phyloP scores from a whole-genome alignment of 2,329 filamentous ascomycete genomes.

The Dactylellina parvicollis region DNA sequence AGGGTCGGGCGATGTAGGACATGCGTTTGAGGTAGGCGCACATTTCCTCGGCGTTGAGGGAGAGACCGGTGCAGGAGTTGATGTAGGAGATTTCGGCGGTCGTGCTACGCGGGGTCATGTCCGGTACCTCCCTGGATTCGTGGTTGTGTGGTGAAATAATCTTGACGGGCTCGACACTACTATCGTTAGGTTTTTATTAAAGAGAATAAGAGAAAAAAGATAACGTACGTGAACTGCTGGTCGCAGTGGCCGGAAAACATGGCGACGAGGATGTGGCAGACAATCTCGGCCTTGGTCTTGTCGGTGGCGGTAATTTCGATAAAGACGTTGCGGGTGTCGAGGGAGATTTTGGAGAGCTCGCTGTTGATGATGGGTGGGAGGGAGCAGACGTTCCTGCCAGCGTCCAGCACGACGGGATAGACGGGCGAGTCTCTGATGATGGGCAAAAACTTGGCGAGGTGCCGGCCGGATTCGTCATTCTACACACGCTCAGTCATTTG shows the following conservation, averaged over 20 bases:
- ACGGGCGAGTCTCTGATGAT: conserved; percentile 94
- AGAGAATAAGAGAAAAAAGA: neutral
- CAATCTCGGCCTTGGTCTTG: conserved; percentile 93
- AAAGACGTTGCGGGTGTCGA: conserved; percentile 91
- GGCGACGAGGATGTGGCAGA: conserved; percentile 91
- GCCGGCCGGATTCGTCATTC: conserved; percentile 74
- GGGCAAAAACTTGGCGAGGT: conserved; percentile 87
- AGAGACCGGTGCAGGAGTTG: conserved; percentile 88
- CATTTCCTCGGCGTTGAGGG: conserved; percentile 77
- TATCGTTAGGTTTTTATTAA: neutral
- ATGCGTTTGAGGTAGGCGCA: conserved; percentile 86
- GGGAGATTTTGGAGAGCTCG: conserved; percentile 93
- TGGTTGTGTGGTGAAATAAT: conserved; percentile 92
- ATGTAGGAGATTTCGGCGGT: conserved; percentile 91
- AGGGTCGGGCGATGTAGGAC: conserved; percentile 83
- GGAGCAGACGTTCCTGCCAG: conserved; percentile 86
- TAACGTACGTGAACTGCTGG: conserved; percentile 77
- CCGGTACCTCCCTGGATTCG: conserved; percentile 81
- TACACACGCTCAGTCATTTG: conserved; percentile 61
- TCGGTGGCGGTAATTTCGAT: conserved; percentile 98
- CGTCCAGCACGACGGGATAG: conserved; percentile 95
- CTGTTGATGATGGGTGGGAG: conserved; percentile 98
- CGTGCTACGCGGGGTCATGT: conserved; percentile 78
- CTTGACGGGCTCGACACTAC: conserved; percentile 83
- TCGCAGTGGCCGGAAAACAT: conserved; percentile 96